A percentile compares a stretch with the other conserved stretches of the same genome.
phyloP scores from a whole-genome alignment of 1,284 basidiomycete genomes.

The Marasmius fiardii region DNA sequence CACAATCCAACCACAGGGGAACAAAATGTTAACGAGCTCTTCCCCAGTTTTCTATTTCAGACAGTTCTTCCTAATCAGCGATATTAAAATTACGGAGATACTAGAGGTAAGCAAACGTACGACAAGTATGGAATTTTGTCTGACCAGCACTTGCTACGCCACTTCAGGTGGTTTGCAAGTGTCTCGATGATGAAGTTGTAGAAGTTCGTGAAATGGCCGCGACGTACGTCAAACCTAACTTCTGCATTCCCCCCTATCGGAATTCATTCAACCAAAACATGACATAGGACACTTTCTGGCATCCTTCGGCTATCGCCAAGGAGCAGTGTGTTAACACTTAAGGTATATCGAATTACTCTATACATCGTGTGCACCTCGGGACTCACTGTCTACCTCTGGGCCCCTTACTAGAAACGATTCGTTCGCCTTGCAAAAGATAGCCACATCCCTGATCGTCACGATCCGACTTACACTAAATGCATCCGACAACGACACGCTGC shows the following conservation, averaged over 20 bases:
- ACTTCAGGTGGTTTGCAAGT: constrained; percentile 61
- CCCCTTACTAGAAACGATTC: constrained; percentile 73
- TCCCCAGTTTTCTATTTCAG: constrained; percentile 70
- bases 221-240: constrained; percentile 45
- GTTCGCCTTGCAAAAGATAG: constrained; percentile 59
- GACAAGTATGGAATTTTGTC: no score
- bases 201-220: constrained; percentile 78
- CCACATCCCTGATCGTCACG: constrained; percentile 53
- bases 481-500: constrained; percentile 75
- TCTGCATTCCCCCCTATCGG: not conserved
- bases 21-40: not conserved
- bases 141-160: no score
- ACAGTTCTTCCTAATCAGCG: constrained; percentile 61
- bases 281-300: constrained; percentile 69
- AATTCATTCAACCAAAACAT: constrained; percentile 3
- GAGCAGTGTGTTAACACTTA: constrained; percentile 67
- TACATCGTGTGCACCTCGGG: no score
- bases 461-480: constrained; percentile 57
- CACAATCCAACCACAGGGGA: constrained; percentile 4
- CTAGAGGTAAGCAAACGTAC: constrained; percentile 44
- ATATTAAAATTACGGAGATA: constrained; percentile 63
- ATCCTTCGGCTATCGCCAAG: constrained; percentile 80
- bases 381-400: no score
- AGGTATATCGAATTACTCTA: constrained; percentile 31
- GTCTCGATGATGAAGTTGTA: constrained; percentile 70